phyloP scores from a whole-genome alignment of 1,284 basidiomycete species.

The Boletellus deceptivus region DNA sequence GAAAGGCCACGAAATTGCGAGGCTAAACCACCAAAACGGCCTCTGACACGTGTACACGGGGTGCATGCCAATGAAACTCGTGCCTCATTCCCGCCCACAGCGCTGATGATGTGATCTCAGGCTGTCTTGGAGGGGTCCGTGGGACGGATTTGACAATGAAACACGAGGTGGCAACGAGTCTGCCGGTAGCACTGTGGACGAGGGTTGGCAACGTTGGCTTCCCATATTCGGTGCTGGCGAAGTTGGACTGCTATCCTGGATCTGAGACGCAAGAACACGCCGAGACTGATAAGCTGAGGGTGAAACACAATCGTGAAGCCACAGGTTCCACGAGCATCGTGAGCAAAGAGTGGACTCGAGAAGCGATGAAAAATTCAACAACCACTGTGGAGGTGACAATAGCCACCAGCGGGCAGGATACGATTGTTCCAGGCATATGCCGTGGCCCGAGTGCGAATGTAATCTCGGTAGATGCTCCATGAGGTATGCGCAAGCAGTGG shows the following conservation, averaged over 20 bases:
- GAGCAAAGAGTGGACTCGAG: background rate
- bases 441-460: conserved; percentile 1
- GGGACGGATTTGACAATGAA: conserved; percentile 17
- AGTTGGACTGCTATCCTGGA: conserved; percentile 9
- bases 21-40: conserved; percentile 16
- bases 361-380: background rate
- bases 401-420: background rate
- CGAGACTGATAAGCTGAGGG: background rate
- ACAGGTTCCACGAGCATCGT: background rate
- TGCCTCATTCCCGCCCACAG: conserved; percentile 15
- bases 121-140: conserved; percentile 13
- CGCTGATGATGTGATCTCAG: conserved; percentile 14
- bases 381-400: background rate
- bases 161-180: conserved; percentile 29
- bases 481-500: conserved; percentile 15
- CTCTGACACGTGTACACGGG: conserved; percentile 25
- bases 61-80: conserved; percentile 21
- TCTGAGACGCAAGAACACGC: conserved; percentile 12
- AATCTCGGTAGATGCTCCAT: conserved; percentile 2
- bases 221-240: conserved; percentile 8
- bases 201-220: background rate
- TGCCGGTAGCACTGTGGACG: conserved; percentile 4
- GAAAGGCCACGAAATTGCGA: conserved; percentile 1
- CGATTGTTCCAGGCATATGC: background rate
- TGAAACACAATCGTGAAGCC: conserved; percentile 1